These are phyloP conservation scores for Pseudotsuga menziesii DNA, from an alignment of 75 land plant species.

Conservation along the genomic window DNA sequence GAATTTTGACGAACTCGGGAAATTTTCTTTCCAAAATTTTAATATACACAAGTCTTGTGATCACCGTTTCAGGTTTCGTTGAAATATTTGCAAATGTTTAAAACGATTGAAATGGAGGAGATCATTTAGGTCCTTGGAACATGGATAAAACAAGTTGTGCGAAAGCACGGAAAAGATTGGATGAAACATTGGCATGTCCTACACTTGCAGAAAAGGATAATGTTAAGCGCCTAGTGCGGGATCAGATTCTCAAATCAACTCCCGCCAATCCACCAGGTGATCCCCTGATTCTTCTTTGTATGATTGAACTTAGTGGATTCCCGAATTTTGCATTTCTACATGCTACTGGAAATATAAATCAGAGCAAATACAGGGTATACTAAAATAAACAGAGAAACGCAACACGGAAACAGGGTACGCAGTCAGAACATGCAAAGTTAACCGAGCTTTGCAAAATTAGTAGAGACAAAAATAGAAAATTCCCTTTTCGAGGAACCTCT, in stretches of 20 bases:
- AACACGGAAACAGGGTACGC: too few species aligned
- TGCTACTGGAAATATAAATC: neutral
- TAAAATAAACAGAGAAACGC: too few species aligned
- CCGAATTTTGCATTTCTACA: neutral
- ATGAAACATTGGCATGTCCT: conserved; percentile 47
- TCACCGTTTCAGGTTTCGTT: neutral
- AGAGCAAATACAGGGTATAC: too few species aligned
- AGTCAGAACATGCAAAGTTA: too few species aligned
- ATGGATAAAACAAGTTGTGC: neutral
- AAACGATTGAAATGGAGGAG: neutral
- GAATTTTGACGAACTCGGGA: neutral
- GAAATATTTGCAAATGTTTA: conserved; percentile 2
- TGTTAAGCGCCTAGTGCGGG: conserved; percentile 41
- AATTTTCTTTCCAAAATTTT: neutral
- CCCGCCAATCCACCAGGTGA: conserved; percentile 24
- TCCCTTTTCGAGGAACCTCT: too few species aligned
- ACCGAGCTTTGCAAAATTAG: too few species aligned
- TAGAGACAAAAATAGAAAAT: too few species aligned
- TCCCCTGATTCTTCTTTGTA: neutral
- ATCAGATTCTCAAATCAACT: conserved; percentile 42
- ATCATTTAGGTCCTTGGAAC: neutral
- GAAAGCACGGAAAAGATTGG: conserved; percentile 41
- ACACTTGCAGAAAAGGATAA: conserved; percentile 43
- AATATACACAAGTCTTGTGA: neutral
- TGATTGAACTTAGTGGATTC: neutral